Evolutionary conservation across 306 rosid genomes (phyloP).

Genomic region (Lathyrus tuberosus): DNA sequence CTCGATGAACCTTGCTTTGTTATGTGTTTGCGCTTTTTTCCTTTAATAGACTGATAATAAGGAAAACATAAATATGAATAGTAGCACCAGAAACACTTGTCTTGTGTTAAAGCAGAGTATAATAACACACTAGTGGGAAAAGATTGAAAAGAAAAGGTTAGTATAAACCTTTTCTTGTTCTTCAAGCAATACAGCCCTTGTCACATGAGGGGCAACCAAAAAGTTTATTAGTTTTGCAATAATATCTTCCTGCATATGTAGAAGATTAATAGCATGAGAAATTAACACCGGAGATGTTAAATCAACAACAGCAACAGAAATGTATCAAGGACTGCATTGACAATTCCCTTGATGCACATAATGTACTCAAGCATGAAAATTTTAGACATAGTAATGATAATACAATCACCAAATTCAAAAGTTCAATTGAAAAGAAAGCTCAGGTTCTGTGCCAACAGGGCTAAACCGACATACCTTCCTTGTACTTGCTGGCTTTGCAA

Average conservation of each 20-base stretch:
- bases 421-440: no score
- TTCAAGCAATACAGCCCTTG: constrained; percentile 61
- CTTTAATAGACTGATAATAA: constrained; percentile 51
- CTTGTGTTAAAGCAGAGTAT: constrained; percentile 3
- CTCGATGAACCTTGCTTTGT: constrained; percentile 60
- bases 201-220: constrained; percentile 82
- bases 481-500: constrained; percentile 64
- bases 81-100: not conserved
- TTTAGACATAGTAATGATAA: no score
- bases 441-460: constrained; percentile 11
- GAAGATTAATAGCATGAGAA: constrained; percentile 29
- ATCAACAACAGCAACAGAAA: not conserved
- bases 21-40: constrained; percentile 74
- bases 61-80: constrained; percentile 33
- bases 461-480: constrained; percentile 71
- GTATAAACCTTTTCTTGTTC: constrained; percentile 71
- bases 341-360: not conserved
- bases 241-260: constrained; percentile 76
- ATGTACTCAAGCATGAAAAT: constrained; percentile 2
- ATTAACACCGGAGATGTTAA: not conserved
- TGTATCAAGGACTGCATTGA: constrained; percentile 3
- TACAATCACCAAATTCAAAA: no score
- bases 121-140: constrained; percentile 4
- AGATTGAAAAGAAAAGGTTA: constrained; percentile 15
- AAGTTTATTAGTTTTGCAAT: constrained; percentile 75